Base-by-base conservation (phyloP, 106 monocot genomes). In the Vanilla planifolia region DNA sequence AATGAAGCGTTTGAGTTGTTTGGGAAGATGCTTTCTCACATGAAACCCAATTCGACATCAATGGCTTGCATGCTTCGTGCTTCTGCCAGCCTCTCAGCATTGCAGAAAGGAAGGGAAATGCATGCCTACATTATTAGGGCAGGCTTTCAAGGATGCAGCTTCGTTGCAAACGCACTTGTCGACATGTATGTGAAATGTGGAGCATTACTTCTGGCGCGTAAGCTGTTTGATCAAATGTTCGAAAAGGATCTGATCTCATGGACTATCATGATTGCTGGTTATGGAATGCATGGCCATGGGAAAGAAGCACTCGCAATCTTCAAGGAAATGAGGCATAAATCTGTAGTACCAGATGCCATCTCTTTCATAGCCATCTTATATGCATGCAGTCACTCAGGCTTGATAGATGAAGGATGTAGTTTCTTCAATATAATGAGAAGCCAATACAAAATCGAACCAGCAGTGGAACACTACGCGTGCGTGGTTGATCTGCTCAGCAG, bases 401-500 rank as follows among this genome's bases (percentile, higher is more conserved):
- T 84, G 46, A 63, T 78, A 17, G 74, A 75, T 55, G 84, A 80
- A 67, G 84, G 80, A 39, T 78, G 73, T 80, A 71, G 44, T 55
- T 89, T 84, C 60, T 89, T 84, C 61, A 70, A 84, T 52, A 62
- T 70, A 7, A 89, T 89, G 89, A 70, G 72, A 55, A 60, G 75
- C 55, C 84, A 89, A 29, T 81, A 73, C 69, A 72, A 73, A 16
- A 74, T 89, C 34, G 80, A 84, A 29, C 90, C 90, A 26, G 64
- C 67, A 37, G 13, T 82, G 27, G 82, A 82, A 62, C 90, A 91
- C 58, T 91, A 82, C 55, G 71, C 77, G 5, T 91, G 82, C 55
- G 85, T 85, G 76, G 90, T 91, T 43, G 90, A 85, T 58, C 43
- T 91, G 26, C 79, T 91, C 28, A 68, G 85, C 65, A 81, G 79